These are phyloP conservation scores for Quambalaria eucalypti DNA, from an alignment of 1,284 basidiomycete species.

Conservation along the genomic window DNA sequence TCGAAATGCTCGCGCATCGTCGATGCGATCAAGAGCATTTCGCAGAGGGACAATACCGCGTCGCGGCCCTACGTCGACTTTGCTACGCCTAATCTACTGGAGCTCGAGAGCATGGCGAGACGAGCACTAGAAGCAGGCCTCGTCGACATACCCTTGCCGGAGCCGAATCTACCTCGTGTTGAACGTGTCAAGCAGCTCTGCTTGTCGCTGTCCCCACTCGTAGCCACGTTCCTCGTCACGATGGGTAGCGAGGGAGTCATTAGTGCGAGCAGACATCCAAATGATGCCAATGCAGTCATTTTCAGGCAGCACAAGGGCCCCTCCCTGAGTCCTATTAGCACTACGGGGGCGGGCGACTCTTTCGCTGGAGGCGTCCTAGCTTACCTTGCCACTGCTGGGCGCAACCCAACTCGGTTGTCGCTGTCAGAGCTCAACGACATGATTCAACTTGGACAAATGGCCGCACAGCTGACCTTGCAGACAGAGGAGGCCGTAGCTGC, in stretches of 20 bases:
- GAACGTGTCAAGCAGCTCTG: background rate
- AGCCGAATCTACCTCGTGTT: background rate
- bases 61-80: conserved; percentile 9
- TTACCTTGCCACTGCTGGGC: background rate
- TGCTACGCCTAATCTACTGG: conserved; percentile 18
- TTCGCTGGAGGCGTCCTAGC: conserved; percentile 34
- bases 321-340: conserved; percentile 15
- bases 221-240: conserved; percentile 18
- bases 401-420: background rate
- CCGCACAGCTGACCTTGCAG: background rate
- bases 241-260: conserved; percentile 15
- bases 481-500: background rate
- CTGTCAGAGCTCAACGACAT: background rate
- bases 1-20: conserved; percentile 66
- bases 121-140: conserved; percentile 6
- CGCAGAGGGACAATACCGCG: background rate
- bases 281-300: background rate
- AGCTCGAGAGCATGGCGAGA: conserved; percentile 14
- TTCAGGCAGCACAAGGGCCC: background rate
- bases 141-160: background rate
- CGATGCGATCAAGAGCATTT: conserved; percentile 54
- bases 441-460: background rate
- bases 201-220: background rate
- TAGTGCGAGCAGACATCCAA: background rate
- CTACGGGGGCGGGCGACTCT: conserved; percentile 43